Evolutionary conservation across 495 filamentous ascomycete genomes (phyloP), one percentile per base, ranked within the genome.

Genomic region (Jackrogersella minutella): DNA sequence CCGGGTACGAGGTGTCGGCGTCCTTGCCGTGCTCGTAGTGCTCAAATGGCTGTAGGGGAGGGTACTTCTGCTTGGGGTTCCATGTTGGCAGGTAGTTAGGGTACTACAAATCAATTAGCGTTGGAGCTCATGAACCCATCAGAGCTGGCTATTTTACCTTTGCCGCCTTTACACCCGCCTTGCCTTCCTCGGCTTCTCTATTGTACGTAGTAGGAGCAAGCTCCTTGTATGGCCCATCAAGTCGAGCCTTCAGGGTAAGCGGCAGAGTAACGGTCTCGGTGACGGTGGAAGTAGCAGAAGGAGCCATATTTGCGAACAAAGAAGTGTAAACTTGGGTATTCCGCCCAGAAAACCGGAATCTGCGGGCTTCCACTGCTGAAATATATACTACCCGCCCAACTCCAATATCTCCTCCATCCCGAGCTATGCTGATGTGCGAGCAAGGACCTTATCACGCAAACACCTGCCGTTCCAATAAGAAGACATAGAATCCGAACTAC

Each of bases 81-180:
- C 90, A 93, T 2, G 87, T 88, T 7, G 90, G 90, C 9, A 94
- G 83, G 73, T 94, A 94, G 71, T 93, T 81, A 0, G 87, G 87
- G 70, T 90, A 93, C 88, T 77, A 44, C 22, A n/a, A 8, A 26
- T 24, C 19, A 17, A 44, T 34, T 13, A n/a, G 39, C 6, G 16
- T 21, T 13, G 16, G 21, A 6, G n/a, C 39, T 13, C 16, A 46
- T 16, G 3, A 31, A 31, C 22, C 2, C 36, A 10, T 41, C 13
- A 7, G 14, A 59, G 3, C 39, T 13, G 56, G 3, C 46, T 13
- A 5, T 34, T 70, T 55, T 33, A 79, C 77, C 74, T 77, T 81
- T 14, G 80, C 82, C n/a, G 80, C 76, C 30, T 73, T 54, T 55
- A 78, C 73, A 28, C 77, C 82, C 58, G 75, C 69, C 69, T 80